A percentile compares a stretch with the other conserved stretches of the same genome.
These are phyloP conservation scores for Blastocladiella britannica DNA, from an alignment of 192 early-diverging fungal species.

Conservation along the genomic window DNA sequence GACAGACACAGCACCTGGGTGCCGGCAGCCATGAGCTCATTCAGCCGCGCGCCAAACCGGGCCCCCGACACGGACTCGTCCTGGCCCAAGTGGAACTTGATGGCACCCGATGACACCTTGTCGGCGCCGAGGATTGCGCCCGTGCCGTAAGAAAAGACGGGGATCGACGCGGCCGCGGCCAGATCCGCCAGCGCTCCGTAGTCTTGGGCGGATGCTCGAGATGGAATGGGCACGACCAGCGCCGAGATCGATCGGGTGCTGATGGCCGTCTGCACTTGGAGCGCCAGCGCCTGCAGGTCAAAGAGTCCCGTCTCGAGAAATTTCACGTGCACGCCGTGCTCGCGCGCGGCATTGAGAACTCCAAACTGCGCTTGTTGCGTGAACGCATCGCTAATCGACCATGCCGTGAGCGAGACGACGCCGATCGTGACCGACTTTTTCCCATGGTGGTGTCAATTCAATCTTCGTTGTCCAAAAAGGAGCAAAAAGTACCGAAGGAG, in stretches of 20 bases:
- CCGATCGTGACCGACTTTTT: background rate
- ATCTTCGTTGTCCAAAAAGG: too few species aligned
- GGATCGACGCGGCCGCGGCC: background rate
- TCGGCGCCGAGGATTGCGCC: background rate
- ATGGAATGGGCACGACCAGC: background rate
- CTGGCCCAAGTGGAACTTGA: too few species aligned
- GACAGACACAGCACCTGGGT: too few species aligned
- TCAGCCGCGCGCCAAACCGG: too few species aligned
- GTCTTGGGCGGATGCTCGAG: background rate
- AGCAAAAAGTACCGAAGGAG: background rate
- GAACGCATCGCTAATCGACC: background rate
- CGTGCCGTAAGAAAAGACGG: background rate
- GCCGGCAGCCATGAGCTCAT: too few species aligned
- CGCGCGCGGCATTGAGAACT: background rate
- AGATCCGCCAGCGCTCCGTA: background rate
- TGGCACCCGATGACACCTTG: too few species aligned
- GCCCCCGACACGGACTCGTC: too few species aligned
- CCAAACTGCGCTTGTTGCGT: background rate
- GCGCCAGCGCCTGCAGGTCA: background rate
- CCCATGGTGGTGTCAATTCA: too few species aligned
- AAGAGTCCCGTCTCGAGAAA: background rate
- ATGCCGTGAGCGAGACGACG: background rate
- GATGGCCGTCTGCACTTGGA: background rate
- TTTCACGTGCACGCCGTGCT: background rate
- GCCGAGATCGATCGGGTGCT: background rate